phyloP scores from a whole-genome alignment of 148 eudicot species.

The Beta vulgaris region DNA sequence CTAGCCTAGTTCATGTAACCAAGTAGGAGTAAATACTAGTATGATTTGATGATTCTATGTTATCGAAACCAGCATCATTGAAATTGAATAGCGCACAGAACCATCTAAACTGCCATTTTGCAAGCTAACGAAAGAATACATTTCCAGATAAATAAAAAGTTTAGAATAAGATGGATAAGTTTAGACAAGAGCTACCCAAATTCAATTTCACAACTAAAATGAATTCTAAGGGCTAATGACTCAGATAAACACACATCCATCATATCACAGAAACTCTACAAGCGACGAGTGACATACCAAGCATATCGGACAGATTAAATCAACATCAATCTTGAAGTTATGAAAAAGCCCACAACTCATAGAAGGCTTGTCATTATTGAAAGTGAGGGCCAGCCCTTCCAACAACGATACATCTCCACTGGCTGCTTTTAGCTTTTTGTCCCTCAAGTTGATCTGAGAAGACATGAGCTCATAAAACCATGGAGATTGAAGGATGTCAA shows the following conservation, averaged over 20 bases:
- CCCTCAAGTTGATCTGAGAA: conserved; percentile 60
- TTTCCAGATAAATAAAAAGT: too few species aligned
- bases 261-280: neutral
- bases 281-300: conserved; percentile 42
- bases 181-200: too few species aligned
- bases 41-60: too few species aligned
- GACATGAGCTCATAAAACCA: conserved; percentile 90
- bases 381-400: conserved; percentile 45
- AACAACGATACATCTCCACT: conserved; percentile 35
- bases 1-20: too few species aligned
- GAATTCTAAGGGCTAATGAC: too few species aligned
- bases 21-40: too few species aligned
- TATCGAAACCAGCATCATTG: too few species aligned
- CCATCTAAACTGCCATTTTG: too few species aligned
- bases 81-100: too few species aligned
- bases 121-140: too few species aligned
- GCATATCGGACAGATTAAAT: conserved; percentile 79
- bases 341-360: conserved; percentile 59
- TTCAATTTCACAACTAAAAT: too few species aligned
- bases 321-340: conserved; percentile 57
- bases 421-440: conserved; percentile 23
- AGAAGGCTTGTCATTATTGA: conserved; percentile 49
- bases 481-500: conserved; percentile 80
- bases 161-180: too few species aligned
- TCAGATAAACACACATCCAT: neutral